These are phyloP conservation scores for Tilletia indica DNA, from an alignment of 1,284 basidiomycete genomes.

Conservation along the genomic window DNA sequence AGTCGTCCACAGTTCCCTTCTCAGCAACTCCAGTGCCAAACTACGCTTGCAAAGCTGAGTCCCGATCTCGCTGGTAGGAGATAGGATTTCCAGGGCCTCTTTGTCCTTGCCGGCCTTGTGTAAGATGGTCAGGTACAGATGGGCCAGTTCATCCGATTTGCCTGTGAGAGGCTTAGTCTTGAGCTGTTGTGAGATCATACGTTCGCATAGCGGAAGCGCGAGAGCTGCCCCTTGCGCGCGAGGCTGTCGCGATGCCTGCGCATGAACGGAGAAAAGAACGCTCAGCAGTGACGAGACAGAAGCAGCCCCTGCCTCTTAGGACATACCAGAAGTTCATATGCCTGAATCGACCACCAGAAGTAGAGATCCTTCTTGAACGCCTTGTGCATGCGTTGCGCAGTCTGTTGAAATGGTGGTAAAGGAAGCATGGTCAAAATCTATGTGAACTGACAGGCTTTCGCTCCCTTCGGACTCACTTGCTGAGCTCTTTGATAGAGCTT, in stretches of 20 bases:
- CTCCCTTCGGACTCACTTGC: constrained; percentile 31
- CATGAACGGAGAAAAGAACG: not conserved
- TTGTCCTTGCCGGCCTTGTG: constrained; percentile 62
- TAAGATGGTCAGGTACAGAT: constrained; percentile 71
- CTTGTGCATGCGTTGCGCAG: constrained; percentile 30
- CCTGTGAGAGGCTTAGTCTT: constrained; percentile 71
- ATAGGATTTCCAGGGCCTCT: constrained; percentile 67
- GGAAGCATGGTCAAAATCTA: not conserved
- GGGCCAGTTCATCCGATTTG: constrained; percentile 70
- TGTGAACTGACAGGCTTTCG: not conserved
- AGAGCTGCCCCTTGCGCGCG: constrained; percentile 60
- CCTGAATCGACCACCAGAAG: constrained; percentile 77
- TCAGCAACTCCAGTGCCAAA: constrained; percentile 66
- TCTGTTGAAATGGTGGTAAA: not conserved
- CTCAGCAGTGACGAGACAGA: not conserved
- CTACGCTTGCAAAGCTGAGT: constrained; percentile 68
- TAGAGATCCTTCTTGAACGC: constrained; percentile 68
- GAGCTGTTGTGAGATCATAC: constrained; percentile 67
- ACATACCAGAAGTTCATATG: constrained; percentile 66
- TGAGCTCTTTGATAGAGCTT: constrained; percentile 47
- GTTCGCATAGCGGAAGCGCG: constrained; percentile 65
- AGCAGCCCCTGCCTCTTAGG: not conserved
- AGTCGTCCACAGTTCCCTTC: constrained; percentile 39
- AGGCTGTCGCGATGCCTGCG: constrained; percentile 19
- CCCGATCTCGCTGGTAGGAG: constrained; percentile 65